Percentiles rank a stretch among this genome's conserved stretches.
phyloP scores from a whole-genome alignment of 495 filamentous ascomycete genomes.

The Penicillium salamii region DNA sequence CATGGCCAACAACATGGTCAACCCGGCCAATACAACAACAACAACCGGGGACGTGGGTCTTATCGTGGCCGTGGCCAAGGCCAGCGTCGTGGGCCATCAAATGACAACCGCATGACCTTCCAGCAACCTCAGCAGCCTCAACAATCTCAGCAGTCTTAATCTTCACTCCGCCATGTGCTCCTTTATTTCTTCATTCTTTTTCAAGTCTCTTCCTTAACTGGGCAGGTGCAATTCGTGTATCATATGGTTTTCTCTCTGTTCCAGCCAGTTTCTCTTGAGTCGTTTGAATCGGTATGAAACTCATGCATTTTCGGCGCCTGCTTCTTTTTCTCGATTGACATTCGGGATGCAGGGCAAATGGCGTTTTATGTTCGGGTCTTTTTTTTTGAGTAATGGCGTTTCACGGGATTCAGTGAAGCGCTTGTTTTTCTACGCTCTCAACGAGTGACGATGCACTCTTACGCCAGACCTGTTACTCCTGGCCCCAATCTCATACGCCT shows the following conservation, averaged over 20 bases:
- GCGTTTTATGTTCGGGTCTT: slow-evolving; percentile 18
- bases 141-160: slow-evolving; percentile 35
- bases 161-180: neutral
- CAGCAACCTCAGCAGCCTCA: slow-evolving; percentile 22
- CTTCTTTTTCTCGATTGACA: slow-evolving; percentile 9
- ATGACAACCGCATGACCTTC: slow-evolving; percentile 32
- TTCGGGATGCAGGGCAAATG: slow-evolving; percentile 14
- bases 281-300: slow-evolving; percentile 14
- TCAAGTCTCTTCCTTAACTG: slow-evolving; percentile 9
- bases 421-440: slow-evolving; percentile 1
- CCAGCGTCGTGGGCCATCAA: slow-evolving; percentile 37
- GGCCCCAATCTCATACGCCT: neutral
- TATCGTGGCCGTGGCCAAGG: slow-evolving; percentile 48
- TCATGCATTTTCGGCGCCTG: slow-evolving; percentile 24
- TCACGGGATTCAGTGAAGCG: neutral
- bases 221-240: slow-evolving; percentile 30
- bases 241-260: slow-evolving; percentile 25
- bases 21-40: slow-evolving; percentile 34
- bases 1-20: slow-evolving; percentile 22
- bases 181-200: slow-evolving; percentile 1
- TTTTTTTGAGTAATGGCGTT: slow-evolving; percentile 16
- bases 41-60: slow-evolving; percentile 35
- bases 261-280: slow-evolving; percentile 5
- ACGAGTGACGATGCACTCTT: slow-evolving; percentile 6
- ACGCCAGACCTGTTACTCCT: neutral